phyloP scores from a whole-genome alignment of 2,329 filamentous ascomycete species.

The Fusarium hostae region DNA sequence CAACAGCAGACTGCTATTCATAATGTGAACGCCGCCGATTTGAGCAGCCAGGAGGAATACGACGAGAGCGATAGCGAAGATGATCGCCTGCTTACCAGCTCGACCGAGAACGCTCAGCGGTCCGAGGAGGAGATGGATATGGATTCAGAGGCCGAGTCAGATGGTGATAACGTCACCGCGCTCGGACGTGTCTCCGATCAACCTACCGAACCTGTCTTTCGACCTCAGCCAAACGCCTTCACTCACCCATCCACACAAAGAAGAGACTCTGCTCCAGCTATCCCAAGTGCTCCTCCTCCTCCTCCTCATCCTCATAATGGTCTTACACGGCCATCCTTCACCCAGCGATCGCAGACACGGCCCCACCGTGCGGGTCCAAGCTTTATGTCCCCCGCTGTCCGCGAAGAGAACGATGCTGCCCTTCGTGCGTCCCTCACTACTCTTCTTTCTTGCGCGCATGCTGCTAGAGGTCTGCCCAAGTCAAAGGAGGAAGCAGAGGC shows the following conservation, averaged over 20 bases:
- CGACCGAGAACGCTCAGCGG: conserved; percentile 62
- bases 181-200: conserved; percentile 71
- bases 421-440: conserved; percentile 94
- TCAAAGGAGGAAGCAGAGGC: conserved; percentile 59
- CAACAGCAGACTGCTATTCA: conserved; percentile 57
- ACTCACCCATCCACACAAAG: conserved; percentile 74
- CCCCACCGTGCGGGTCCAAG: conserved; percentile 62
- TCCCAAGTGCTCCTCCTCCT: conserved; percentile 58
- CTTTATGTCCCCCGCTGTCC: conserved; percentile 78
- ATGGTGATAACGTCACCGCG: conserved; percentile 84
- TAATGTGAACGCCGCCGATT: conserved; percentile 57
- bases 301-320: conserved; percentile 60
- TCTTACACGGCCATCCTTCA: conserved; percentile 62
- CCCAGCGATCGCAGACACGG: conserved; percentile 60
- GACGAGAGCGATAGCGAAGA: conserved; percentile 94
- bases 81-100: conserved; percentile 72
- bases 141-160: conserved; percentile 61
- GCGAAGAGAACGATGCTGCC: conserved; percentile 91
- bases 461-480: conserved; percentile 84
- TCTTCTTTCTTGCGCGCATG: conserved; percentile 91
- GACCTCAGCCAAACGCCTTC: conserved; percentile 92
- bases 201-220: conserved; percentile 70
- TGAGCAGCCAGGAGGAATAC: conserved; percentile 92
- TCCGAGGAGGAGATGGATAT: conserved; percentile 53
- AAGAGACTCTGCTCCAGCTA: conserved; percentile 58